Evolutionary conservation across 257 asterid genomes (phyloP), one percentile per base, ranked within the genome.

Genomic region (Plantago ovata): DNA sequence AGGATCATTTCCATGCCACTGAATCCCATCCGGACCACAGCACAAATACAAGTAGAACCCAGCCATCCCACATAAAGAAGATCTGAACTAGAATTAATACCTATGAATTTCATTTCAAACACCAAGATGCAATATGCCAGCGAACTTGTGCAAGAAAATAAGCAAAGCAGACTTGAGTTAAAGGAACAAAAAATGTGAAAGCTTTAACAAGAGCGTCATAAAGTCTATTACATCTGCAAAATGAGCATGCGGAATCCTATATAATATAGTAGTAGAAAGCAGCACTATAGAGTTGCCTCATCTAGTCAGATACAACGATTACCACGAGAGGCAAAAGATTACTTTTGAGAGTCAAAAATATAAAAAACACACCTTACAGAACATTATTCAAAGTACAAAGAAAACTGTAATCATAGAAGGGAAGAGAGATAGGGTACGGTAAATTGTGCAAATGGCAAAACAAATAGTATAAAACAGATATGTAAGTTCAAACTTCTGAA

Each of bases 141-240:
- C 38, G 10, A 15, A 43, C 0, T 13, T 0, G 9, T 2, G 10
- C 13, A 21, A 45, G 56, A 0, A 33, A 16, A 44, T 10, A 0
- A 28, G 19, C 21, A 45, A 44, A 47, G 15, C 24, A 23, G 13
- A 44, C 16, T 19, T 3, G 14, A 42, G 52, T 2, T 18, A 3
- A 13, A 53, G 53, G 3, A n/a, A 38, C 19, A 19, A 0, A 41
- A 12, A 12, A 15, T 5, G 32, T 13, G 1, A 40, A n/a, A 38
- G 48, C 49, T 3, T 6, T 19, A 52, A 20, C 18, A 61, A 54
- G 49, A 23, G 36, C 47, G 28, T 57, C 10, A 69, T 62, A 54
- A 63, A 54, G 69, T 64, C 69, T 50, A 67, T 65, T 64, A 63
- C 71, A 75, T 54, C 61, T 63, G 72, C 74, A 69, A 72, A 69